A percentile compares a stretch with the other conserved stretches of the same genome.
Evolutionary conservation across 2,329 filamentous ascomycete genomes (phyloP).

Genomic region (Cercospora citrullina): DNA sequence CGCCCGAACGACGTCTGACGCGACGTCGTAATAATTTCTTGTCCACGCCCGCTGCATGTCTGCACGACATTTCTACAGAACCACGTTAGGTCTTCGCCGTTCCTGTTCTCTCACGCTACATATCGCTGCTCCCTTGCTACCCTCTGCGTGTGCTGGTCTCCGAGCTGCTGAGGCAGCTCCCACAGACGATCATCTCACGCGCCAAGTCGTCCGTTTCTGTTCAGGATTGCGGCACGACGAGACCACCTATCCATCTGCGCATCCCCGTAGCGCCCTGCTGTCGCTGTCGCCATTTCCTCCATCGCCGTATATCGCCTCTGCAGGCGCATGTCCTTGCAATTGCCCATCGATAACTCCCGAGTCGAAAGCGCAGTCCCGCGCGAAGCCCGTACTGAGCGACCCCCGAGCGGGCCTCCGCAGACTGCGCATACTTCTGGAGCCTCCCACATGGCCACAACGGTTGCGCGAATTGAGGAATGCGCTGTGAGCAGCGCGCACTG

Average conservation of each 20-base stretch:
- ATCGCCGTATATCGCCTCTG: not conserved
- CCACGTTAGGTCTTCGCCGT: not conserved
- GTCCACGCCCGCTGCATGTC: not conserved
- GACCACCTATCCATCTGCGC: not conserved
- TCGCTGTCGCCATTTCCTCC: conserved; percentile 1
- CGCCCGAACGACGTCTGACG: not conserved
- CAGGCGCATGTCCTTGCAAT: not conserved
- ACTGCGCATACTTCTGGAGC: not conserved
- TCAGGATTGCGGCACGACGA: conserved; percentile 1
- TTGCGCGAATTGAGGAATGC: conserved; percentile 8
- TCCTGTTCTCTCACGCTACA: not conserved
- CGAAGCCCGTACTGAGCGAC: conserved; percentile 12
- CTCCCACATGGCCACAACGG: conserved; percentile 18
- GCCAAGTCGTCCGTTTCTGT: conserved; percentile 12
- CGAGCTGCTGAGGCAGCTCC: not conserved
- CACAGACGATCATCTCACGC: conserved; percentile 1
- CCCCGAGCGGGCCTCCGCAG: not conserved
- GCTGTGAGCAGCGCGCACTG: conserved; percentile 6
- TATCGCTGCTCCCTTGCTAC: not conserved
- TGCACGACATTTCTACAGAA: not conserved
- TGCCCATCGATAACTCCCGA: not conserved
- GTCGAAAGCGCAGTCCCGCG: not conserved
- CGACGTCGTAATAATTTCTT: not conserved
- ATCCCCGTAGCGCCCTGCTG: not conserved
- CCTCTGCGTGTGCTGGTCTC: not conserved